These are phyloP conservation scores for Cryomyces minteri DNA, from an alignment of 495 filamentous ascomycete genomes.

Conservation along the genomic window DNA sequence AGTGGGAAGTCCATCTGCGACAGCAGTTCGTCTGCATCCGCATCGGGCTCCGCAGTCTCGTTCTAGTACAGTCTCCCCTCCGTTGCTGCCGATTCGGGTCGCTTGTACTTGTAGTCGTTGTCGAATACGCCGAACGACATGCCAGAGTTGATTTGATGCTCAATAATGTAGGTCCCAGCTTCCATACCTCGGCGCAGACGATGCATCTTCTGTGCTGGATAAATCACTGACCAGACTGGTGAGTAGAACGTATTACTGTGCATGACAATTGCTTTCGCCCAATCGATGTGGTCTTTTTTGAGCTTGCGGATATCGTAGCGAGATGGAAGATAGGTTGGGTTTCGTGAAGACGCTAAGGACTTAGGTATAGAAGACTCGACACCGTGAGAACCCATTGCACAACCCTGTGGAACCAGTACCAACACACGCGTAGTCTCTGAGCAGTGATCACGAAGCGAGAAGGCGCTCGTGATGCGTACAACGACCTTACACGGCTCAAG, in stretches of 20 bases:
- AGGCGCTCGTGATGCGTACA: no score
- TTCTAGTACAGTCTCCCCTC: conserved; percentile 27
- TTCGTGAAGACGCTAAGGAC: no score
- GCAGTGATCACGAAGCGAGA: no score
- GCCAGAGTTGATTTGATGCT: conserved; percentile 21
- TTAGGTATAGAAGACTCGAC: no score
- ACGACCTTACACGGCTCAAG: no score
- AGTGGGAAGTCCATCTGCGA: conserved; percentile 30
- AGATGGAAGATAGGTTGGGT: no score
- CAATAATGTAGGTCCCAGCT: conserved; percentile 8
- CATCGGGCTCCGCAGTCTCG: conserved; percentile 5
- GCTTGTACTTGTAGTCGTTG: conserved; percentile 26
- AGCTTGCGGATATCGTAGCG: conserved; percentile 4
- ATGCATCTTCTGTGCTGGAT: conserved; percentile 11
- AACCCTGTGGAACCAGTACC: no score
- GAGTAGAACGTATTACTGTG: conserved; percentile 23
- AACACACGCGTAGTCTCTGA: no score
- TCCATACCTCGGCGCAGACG: conserved; percentile 8
- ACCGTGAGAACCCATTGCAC: no score
- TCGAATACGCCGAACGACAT: conserved; percentile 28
- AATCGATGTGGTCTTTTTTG: conserved; percentile 17
- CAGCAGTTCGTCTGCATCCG: conserved; percentile 24
- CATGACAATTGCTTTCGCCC: conserved; percentile 19
- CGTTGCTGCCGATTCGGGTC: conserved; percentile 18
- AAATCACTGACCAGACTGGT: conserved; percentile 17